Conservation (phyloP, 1,284 basidiomycete genomes). For the Cutaneotrichosporon sp. region DNA sequence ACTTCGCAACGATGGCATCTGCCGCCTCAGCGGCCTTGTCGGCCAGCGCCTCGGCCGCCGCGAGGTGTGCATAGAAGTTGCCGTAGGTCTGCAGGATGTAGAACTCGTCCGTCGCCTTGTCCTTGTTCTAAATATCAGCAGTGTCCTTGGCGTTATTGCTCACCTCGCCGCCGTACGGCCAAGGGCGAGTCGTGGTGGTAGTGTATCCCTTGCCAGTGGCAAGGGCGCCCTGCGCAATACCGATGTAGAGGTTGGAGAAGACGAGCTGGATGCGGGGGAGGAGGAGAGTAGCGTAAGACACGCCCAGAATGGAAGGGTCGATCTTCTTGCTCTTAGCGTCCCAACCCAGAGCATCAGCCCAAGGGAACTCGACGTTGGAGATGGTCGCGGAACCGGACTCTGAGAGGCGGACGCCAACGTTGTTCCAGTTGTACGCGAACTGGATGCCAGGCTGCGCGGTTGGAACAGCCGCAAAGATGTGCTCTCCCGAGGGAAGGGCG, state of each 20-base stretch:
- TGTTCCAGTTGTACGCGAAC: constrained; percentile 46
- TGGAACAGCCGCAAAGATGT: constrained; percentile 37
- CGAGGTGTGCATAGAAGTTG: constrained; percentile 36
- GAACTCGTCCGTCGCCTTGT: constrained; percentile 29
- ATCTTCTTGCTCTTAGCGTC: background rate
- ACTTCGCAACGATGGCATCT: constrained; percentile 16
- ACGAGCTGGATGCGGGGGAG: constrained; percentile 42
- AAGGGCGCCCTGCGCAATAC: constrained; percentile 41
- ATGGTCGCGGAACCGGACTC: constrained; percentile 37
- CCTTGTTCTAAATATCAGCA: constrained; percentile 6
- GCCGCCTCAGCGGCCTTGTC: constrained; percentile 28
- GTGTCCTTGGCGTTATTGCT: constrained; percentile 21
- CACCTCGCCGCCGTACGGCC: constrained; percentile 36
- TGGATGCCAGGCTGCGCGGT: constrained; percentile 35
- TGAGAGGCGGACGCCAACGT: constrained; percentile 43
- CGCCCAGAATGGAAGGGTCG: background rate
- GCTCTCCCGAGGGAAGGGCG: constrained; percentile 13
- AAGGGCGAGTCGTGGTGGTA: constrained; percentile 37
- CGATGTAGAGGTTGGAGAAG: constrained; percentile 45
- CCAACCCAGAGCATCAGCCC: constrained; percentile 33
- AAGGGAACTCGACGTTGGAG: constrained; percentile 30
- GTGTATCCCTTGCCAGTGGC: constrained; percentile 33
- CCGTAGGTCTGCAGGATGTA: constrained; percentile 44
- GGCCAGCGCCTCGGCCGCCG: constrained; percentile 38
- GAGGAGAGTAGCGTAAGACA: constrained; percentile 37